Base-by-base conservation (phyloP, 257 asterid genomes). In the Fraxinus cuspidata region DNA sequence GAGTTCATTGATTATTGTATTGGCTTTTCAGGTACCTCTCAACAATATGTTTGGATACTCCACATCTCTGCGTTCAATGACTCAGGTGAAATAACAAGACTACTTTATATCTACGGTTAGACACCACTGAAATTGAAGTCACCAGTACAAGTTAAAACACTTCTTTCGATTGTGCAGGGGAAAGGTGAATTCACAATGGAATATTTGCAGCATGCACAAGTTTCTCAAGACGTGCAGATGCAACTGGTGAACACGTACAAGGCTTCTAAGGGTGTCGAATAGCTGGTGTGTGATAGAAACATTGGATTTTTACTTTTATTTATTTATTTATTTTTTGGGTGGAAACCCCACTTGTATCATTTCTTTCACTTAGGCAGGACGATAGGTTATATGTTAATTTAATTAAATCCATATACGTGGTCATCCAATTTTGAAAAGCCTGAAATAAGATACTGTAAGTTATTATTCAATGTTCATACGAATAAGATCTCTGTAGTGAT, bases 171-270 rank as follows among this genome's bases (percentile, higher is more conserved):
- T 65, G 16, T 65, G 53, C 84, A 96, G 98, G 99, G 99, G 3
- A 96, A 96, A 89, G 99, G 99, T 13, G 99, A 96, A 87, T 96
- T 96, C 83, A 93, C 99, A 25, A 96, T 93, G 99, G 99, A 96
- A 83, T 96, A 96, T 81, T 78, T 82, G 68, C 92, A 93, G 80
- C 99, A 96, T 77, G 79, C 88, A 3, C 91, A 96, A 65, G 97
- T 96, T 78, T 81, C 99, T 9, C 85, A 86, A 75, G 99, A 95
- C 32, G 97, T 92, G 72, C 99, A 95, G 85, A 85, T 90, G 18
- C 98, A 91, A 85, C 83, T 96, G 80, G 88, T 96, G 81, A 92
- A 90, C 29, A 58, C 85, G 7, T 79, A 90, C 92, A 90, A 90
- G 83, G 90, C 92, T 51, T 76, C 90, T 35, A 92, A 83, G 81